These are phyloP conservation scores for Nadsonia starkeyi-henricii DNA, from an alignment of 1,139 yeast species.

Conservation along the genomic window DNA sequence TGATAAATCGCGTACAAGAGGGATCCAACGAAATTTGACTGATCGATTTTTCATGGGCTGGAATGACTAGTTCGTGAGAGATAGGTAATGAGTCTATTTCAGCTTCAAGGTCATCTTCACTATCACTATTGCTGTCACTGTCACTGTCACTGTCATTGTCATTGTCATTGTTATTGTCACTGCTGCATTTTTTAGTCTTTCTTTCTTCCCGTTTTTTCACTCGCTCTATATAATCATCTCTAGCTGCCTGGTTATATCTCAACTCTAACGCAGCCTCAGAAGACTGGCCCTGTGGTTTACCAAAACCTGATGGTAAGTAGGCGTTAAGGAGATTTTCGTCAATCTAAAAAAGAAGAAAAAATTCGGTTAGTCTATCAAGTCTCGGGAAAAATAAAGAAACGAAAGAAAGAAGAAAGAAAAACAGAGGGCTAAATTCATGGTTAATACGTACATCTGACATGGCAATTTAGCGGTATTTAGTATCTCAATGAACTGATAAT, in stretches of 20 bases:
- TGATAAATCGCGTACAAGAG: constrained; percentile 20
- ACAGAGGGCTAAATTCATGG: too few species aligned
- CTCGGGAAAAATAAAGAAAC: too few species aligned
- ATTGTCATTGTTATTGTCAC: constrained; percentile 7
- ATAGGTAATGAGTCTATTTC: constrained; percentile 19
- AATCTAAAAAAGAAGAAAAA: neutral
- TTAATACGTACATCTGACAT: too few species aligned
- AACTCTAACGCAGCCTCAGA: constrained; percentile 2
- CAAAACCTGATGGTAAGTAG: constrained; percentile 10
- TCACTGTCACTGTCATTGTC: constrained; percentile 6
- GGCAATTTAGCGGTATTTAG: too few species aligned
- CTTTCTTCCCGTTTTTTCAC: neutral
- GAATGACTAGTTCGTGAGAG: constrained; percentile 21
- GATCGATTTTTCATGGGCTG: constrained; percentile 18
- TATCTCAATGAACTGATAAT: too few species aligned
- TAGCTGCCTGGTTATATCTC: constrained; percentile 8
- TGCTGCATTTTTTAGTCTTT: constrained; percentile 1
- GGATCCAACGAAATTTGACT: constrained; percentile 20
- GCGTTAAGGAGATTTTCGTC: neutral
- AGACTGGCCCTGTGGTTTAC: constrained; percentile 9
- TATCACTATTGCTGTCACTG: constrained; percentile 11
- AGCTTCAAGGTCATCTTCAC: constrained; percentile 15
- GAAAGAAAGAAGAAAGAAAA: too few species aligned
- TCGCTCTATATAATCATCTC: constrained; percentile 10
- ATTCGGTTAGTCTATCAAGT: too few species aligned